Base-by-base conservation (phyloP, 306 rosid species). In the Lathyrus tuberosus region DNA sequence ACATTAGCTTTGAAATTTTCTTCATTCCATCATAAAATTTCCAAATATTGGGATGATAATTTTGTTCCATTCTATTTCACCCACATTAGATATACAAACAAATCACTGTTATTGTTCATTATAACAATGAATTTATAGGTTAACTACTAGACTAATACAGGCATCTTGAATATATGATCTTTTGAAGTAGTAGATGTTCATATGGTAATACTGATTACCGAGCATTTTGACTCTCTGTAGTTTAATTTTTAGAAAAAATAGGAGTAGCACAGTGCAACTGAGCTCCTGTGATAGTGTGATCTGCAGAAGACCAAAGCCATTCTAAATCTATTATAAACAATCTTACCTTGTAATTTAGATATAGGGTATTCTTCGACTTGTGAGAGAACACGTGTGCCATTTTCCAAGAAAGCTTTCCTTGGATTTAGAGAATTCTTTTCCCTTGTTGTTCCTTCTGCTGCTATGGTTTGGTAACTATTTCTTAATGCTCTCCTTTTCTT, bases 401-500 rank as follows among this genome's bases (percentile, higher is more conserved):
- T n/a, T n/a, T n/a, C n/a, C n/a, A n/a, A n/a, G n/a, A 75, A 84
- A 3, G 80, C 74, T 51, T 56, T 91, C 10, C 35, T 42, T 33
- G 62, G 80, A 15, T 4, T 85, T 0, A 7, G 65, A 14, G 48
- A 72, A 52, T 91, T 88, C 78, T 63, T 83, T 70, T 73, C 73
- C 0, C 56, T 84, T 40, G 92, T 85, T 16, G 13, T 80, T 5
- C 96, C 97, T 0, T 80, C 97, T 10, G 89, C 97, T 3, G 62
- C 75, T 0, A 91, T 88, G 96, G 54, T 79, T 70, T 88, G 97
- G 97, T 88, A 80, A 84, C 5, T 14, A 2, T 37, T 4, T 54
- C 11, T 38, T 43, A 43, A 10, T 11, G 0, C 24, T 46, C 38
- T 46, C n/a, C 17, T 38, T 44, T 35, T 6, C 5, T 26, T 30